Percentiles rank a stretch among this genome's conserved stretches.
Evolutionary conservation across 768 basidiomycete species (phyloP).

Genomic region (Pisolithus tinctorius): DNA sequence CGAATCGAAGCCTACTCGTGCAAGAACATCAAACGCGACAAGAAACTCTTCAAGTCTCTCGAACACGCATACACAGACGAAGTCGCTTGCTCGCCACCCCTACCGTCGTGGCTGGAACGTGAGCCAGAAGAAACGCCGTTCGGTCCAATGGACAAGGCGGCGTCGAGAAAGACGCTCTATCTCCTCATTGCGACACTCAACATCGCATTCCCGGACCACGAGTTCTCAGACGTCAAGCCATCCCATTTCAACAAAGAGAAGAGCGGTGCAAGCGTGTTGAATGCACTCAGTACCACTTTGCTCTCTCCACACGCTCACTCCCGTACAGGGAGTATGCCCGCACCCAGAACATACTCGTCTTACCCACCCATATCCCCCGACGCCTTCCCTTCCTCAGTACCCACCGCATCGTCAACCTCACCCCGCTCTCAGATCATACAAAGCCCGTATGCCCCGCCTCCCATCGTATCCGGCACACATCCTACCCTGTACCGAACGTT

Average conservation of each 20-base stretch:
- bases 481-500: conserved; percentile 83
- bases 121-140: conserved; percentile 82
- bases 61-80: conserved; percentile 79
- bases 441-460: conserved; percentile 66
- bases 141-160: conserved; percentile 81
- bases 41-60: conserved; percentile 90
- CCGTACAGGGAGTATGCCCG: conserved; percentile 43
- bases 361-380: conserved; percentile 70
- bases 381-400: conserved; percentile 70
- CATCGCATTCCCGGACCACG: conserved; percentile 95
- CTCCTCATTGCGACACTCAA: conserved; percentile 95
- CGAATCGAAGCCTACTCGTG: conserved; percentile 96
- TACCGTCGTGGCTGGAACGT: conserved; percentile 68
- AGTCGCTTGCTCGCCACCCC: conserved; percentile 74
- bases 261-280: conserved; percentile 69
- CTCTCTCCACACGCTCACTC: conserved; percentile 53
- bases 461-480: conserved; percentile 77
- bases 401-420: conserved; percentile 63
- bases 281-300: conserved; percentile 78
- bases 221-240: conserved; percentile 89
- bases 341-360: conserved; percentile 79
- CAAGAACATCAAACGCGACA: conserved; percentile 96
- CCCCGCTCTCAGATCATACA: conserved; percentile 51
- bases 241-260: conserved; percentile 85
- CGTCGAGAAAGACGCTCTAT: conserved; percentile 87